These are phyloP conservation scores for Aureobasidium sp. DNA, from an alignment of 2,329 filamentous ascomycete genomes.

Conservation along the genomic window DNA sequence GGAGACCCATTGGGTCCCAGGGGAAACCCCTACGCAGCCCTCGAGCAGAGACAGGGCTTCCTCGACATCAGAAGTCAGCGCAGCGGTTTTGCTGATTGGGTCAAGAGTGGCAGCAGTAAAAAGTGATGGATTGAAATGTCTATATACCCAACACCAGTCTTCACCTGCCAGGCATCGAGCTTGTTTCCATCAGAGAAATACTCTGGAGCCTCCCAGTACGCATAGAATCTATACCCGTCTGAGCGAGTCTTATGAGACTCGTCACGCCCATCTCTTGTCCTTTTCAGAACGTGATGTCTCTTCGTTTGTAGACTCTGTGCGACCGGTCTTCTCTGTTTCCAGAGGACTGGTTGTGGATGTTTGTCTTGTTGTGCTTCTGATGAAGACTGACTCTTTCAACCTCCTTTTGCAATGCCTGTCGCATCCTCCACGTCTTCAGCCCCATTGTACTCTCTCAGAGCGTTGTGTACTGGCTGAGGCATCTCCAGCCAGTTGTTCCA, in stretches of 20 bases:
- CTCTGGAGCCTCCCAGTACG: not conserved
- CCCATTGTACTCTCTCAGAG: not conserved
- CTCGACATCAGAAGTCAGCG: conserved; percentile 84
- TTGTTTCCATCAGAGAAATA: not conserved
- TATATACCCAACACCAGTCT: not conserved
- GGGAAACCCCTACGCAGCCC: conserved; percentile 80
- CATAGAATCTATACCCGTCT: no score
- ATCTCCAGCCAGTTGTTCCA: conserved; percentile 22
- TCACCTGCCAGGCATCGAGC: not conserved
- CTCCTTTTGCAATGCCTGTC: not conserved
- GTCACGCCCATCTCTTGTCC: no score
- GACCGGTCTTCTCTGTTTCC: conserved; percentile 7
- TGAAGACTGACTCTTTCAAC: not conserved
- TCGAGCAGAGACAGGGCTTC: conserved; percentile 88
- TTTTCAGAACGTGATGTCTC: not conserved
- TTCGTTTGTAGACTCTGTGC: not conserved
- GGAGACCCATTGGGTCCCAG: conserved; percentile 70
- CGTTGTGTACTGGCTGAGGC: conserved; percentile 12
- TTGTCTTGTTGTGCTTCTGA: not conserved
- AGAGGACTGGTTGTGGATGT: not conserved
- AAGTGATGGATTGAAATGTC: conserved; percentile 3
- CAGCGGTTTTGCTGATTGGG: conserved; percentile 83
- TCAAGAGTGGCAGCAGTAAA: conserved; percentile 43
- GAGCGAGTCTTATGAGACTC: not conserved
- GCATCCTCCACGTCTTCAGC: not conserved